phyloP scores from a whole-genome alignment of 2,329 filamentous ascomycete species.

The Arthrobotrys sphaeroides region DNA sequence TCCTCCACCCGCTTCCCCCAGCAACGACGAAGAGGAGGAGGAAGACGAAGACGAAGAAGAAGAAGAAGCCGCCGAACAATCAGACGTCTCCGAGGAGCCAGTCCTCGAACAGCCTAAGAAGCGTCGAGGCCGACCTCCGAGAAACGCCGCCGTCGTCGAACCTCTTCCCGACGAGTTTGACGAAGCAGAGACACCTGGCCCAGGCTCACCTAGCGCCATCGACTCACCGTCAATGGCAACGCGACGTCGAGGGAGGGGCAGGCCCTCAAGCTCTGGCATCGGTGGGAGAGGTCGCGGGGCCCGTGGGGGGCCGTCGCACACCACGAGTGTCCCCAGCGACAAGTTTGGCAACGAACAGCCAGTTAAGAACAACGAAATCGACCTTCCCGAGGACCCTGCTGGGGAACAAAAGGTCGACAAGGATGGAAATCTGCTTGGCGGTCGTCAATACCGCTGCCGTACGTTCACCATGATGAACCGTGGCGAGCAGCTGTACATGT shows the following conservation, averaged over 20 bases:
- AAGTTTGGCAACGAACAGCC: constrained; percentile 92
- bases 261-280: constrained; percentile 71
- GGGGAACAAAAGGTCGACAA: constrained; percentile 95
- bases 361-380: constrained; percentile 90
- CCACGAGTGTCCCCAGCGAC: constrained; percentile 85
- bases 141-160: constrained; percentile 58
- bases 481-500: constrained; percentile 96
- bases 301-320: constrained; percentile 76
- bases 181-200: constrained; percentile 62
- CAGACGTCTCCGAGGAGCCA: constrained; percentile 36
- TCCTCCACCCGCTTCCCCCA: constrained; percentile 36
- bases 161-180: constrained; percentile 32
- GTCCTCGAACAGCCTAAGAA: constrained; percentile 64
- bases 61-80: constrained; percentile 28
- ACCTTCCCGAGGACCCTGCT: constrained; percentile 83
- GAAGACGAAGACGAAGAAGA: constrained; percentile 36
- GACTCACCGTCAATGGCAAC: constrained; percentile 70
- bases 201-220: constrained; percentile 70
- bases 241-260: constrained; percentile 64
- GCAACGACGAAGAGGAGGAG: constrained; percentile 29
- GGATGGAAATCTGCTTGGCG: constrained; percentile 80
- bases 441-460: constrained; percentile 87
- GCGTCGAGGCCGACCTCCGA: constrained; percentile 65
- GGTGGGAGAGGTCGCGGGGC: constrained; percentile 70
- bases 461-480: constrained; percentile 92